Base-by-base conservation (phyloP, 2,329 filamentous ascomycete species). In the Aureobasidium sp. region DNA sequence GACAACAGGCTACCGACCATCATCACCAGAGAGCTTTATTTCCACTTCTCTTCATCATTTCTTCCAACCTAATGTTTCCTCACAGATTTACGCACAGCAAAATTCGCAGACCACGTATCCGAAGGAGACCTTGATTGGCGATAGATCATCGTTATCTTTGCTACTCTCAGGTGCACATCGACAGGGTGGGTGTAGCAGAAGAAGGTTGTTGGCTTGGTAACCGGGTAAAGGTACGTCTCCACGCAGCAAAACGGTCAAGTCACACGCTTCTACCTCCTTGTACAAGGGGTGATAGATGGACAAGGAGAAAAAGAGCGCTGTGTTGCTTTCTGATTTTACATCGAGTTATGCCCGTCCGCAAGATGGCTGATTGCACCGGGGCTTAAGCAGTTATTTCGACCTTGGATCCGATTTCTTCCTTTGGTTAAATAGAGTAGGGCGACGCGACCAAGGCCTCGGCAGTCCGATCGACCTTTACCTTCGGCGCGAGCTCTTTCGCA, bases 241-340 rank as follows among this genome's bases (percentile, higher is more conserved):
- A 27, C 26, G 37, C 15, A 46, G 34, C 34, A 36, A 48, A 59
- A 47, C 42, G 55, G 36, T 20, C 29, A 37, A 51, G 57, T 60
- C 57, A 60, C 57, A 60, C 44, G 57, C 57, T 51, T 44, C 42
- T 13, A 36, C 20, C 42, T 57, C 41, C 57, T 51, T 60, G 57
- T 41, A 51, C 57, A 42, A 60, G 32, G 55, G 53, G 41, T 34
- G 26, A 9, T 39, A 13, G 39, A 26, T 23, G 39, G 12, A 57
- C 39, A 36, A 34, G 39, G 17, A 36, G 29, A 13, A 23, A 27
- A 13, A 32, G 37, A 42, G 52, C 15, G 52, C 37, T 42, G 34
- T 52, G 9, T 42, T 10, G 9, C n/a, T 44, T 23, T 17, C 27
- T 10, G 27, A 44, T 23, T 20, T 34, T n/a, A 46, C 29, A 17